Percentiles rank a stretch among this genome's conserved stretches.
Evolutionary conservation across 1,284 basidiomycete species (phyloP).

Genomic region (Ustilago shanxiensis): DNA sequence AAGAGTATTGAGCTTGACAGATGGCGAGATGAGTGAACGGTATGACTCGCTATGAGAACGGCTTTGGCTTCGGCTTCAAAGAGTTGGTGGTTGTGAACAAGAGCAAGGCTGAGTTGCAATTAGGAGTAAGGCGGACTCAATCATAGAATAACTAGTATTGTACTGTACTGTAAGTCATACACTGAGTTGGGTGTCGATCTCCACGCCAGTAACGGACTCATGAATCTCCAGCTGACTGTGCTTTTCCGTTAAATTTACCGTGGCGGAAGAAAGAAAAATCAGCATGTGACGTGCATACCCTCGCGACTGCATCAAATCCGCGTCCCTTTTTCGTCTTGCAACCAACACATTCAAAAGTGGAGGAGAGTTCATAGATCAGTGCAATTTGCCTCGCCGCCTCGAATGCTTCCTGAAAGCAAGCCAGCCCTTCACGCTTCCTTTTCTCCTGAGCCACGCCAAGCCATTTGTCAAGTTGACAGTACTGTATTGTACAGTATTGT

Average conservation of each 20-base stretch:
- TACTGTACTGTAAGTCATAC: too few relatives aligned
- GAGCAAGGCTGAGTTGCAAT: background rate
- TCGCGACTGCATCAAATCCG: background rate
- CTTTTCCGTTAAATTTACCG: conserved; percentile 1
- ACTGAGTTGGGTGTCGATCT: conserved; percentile 1
- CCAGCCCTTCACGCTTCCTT: too few relatives aligned
- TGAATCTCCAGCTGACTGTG: conserved; percentile 12
- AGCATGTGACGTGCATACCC: conserved; percentile 21
- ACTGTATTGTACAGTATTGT: too few relatives aligned
- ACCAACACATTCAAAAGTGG: background rate
- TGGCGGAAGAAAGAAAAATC: background rate
- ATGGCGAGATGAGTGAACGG: background rate
- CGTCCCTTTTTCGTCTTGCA: background rate
- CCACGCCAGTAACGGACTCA: background rate
- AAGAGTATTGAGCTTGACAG: background rate
- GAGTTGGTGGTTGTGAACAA: background rate
- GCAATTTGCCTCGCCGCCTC: too few relatives aligned
- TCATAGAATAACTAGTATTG: too few relatives aligned
- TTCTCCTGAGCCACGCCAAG: too few relatives aligned
- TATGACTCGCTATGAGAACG: background rate
- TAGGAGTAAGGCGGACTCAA: too few relatives aligned
- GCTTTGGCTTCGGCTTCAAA: background rate
- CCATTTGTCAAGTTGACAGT: too few relatives aligned
- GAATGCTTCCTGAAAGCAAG: too few relatives aligned
- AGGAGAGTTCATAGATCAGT: too few relatives aligned